phyloP scores from a whole-genome alignment of 2,329 filamentous ascomycete genomes.

The Beauveria australis region DNA sequence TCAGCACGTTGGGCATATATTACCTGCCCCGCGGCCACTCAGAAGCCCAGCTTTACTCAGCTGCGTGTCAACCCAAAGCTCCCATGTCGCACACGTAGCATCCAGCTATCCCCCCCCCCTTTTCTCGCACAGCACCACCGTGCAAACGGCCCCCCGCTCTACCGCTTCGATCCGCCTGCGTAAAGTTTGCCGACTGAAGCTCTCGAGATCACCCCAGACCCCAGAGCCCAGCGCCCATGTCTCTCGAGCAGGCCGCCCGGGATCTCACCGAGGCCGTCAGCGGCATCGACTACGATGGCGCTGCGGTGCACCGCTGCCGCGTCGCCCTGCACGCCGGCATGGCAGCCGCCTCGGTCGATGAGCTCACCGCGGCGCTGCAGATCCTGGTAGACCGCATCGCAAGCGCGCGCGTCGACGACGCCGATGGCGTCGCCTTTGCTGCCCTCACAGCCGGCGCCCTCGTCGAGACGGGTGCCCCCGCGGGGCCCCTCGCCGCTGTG shows the following conservation, averaged over 20 bases:
- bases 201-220: background rate
- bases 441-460: conserved; percentile 4
- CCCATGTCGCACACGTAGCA: background rate
- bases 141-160: background rate
- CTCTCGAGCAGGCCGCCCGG: conserved; percentile 7
- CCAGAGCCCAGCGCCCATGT: background rate
- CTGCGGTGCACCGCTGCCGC: conserved; percentile 4
- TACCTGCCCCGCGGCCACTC: background rate
- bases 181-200: background rate
- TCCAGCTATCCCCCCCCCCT: background rate
- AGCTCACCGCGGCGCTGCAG: background rate
- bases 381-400: conserved; percentile 1
- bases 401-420: background rate
- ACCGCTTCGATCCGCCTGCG: background rate
- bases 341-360: background rate
- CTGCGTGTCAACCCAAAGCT: background rate
- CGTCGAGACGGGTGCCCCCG: conserved; percentile 4
- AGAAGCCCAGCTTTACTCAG: conserved; percentile 8
- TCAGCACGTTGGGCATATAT: background rate
- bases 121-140: background rate
- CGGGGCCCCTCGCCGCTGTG: background rate
- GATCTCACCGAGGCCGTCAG: conserved; percentile 4
- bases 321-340: conserved; percentile 4
- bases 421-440: conserved; percentile 4
- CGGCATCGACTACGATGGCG: conserved; percentile 9